These are phyloP conservation scores for Boletellus ananiceps DNA, from an alignment of 768 basidiomycete genomes.

Conservation along the genomic window DNA sequence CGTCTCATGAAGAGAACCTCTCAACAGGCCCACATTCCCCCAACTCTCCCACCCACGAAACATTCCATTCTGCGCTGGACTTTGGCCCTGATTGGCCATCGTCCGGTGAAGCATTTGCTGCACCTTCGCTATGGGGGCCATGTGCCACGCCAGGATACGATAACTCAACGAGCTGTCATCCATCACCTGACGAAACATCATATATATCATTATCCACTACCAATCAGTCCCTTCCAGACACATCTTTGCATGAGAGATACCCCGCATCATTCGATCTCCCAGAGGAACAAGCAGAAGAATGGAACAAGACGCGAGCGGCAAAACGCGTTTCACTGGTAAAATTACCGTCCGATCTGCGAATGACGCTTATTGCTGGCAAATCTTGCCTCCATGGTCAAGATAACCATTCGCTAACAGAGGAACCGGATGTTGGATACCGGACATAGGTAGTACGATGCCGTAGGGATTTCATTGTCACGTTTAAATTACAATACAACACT, in stretches of 20 bases:
- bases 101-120: constrained; percentile 35
- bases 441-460: neutral
- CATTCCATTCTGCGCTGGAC: constrained; percentile 67
- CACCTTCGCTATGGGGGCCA: constrained; percentile 30
- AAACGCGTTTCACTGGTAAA: constrained; percentile 81
- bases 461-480: constrained; percentile 1
- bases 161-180: constrained; percentile 30
- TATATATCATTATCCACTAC: constrained; percentile 18
- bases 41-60: constrained; percentile 49
- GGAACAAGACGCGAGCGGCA: constrained; percentile 81
- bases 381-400: constrained; percentile 7
- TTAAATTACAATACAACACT: constrained; percentile 4
- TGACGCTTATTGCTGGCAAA: constrained; percentile 20
- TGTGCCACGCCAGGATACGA: constrained; percentile 28
- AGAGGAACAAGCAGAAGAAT: constrained; percentile 80
- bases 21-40: constrained; percentile 25
- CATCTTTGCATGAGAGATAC: constrained; percentile 42
- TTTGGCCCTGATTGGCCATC: constrained; percentile 47
- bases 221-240: constrained; percentile 19
- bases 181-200: constrained; percentile 27
- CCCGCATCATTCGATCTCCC: constrained; percentile 42
- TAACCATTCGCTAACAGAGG: constrained; percentile 8
- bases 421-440: constrained; percentile 2
- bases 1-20: constrained; percentile 11
- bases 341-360: constrained; percentile 53